Base-by-base conservation (phyloP, 129 eudicot species). In the Scalesia atractyloides region DNA sequence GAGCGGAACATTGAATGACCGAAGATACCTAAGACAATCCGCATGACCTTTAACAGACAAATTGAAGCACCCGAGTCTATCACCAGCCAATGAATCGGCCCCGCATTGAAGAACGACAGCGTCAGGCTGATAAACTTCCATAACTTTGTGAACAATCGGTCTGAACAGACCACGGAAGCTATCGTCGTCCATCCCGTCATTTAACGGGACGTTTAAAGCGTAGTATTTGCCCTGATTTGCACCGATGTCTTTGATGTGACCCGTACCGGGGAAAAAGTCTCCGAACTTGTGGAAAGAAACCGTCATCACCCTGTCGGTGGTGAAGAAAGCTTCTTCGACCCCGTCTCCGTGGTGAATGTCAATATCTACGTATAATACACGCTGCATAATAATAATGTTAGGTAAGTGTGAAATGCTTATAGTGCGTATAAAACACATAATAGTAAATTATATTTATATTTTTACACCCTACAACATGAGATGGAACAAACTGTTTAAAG, bases 41-140 rank as follows among this genome's bases (percentile, higher is more conserved):
- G 98, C 98, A 74, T 92, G 98, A 34, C 98, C 98, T 87, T 82
- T 89, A 5, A 89, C 96, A 2, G 98, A 92, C 80, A 92, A 84
- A 81, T 89, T 92, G 78, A 92, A 92, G 82, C 95, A 87, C 39
- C 96, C 98, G 60, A 92, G 80, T 79, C 98, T 84, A 65, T 92
- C 96, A 81, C 96, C 98, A 48, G 98, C 92, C 74, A 92, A 75
- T 22, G 98, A 92, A 82, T 92, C 98, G 0, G 96, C 98, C 34
- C 98, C 98, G 80, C 98, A 92, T 20, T 89, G 98, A 52, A 92
- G 96, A 79, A 92, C 98, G 22, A 92, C 98, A 33, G 95, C 98
- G 69, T 92, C 96, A 2, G 98, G 98, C 73, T 87, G 96, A 75
- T 92, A 92, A 70, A 89, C 86, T 66, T 83, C 96, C 96, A 92